Conservation (phyloP, 176 grass and related monocot species). For the Raddia guianensis region DNA sequence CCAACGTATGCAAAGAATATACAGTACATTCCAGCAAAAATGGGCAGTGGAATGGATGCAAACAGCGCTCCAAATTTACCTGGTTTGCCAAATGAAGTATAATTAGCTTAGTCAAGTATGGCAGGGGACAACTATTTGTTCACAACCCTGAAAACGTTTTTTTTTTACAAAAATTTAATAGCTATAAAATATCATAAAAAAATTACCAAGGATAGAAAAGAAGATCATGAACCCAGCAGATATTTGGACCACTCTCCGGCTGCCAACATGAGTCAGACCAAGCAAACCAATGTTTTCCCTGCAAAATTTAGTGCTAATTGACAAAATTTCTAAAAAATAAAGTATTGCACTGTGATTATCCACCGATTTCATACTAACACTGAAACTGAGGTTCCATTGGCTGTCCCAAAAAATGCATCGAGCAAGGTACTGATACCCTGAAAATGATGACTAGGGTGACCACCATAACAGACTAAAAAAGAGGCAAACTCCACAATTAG, state of each 20-base stretch:
- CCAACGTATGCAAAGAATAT: constrained; percentile 87
- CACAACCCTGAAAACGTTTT: neutral
- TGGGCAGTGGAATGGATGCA: constrained; percentile 79
- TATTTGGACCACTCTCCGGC: constrained; percentile 88
- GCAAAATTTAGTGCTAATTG: constrained; percentile 28
- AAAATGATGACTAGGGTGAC: neutral
- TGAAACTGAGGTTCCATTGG: constrained; percentile 67
- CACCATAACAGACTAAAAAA: constrained; percentile 26
- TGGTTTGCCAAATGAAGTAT: constrained; percentile 40
- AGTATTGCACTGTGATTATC: neutral
- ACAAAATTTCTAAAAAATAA: constrained; percentile 7
- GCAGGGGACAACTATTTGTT: neutral
- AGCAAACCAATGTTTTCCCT: constrained; percentile 93
- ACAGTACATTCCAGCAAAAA: constrained; percentile 94
- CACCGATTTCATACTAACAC: constrained; percentile 53
- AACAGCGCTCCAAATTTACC: constrained; percentile 97
- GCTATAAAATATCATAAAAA: neutral
- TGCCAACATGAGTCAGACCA: constrained; percentile 76
- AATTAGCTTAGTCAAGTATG: constrained; percentile 4
- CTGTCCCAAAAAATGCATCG: constrained; percentile 83
- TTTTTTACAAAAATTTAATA: neutral
- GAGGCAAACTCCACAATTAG: neutral
- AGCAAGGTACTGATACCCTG: constrained; percentile 84
- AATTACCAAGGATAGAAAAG: constrained; percentile 87
- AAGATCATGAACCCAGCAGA: constrained; percentile 99